Base-by-base conservation (phyloP, 257 asterid genomes). In the Solanum rostratum region DNA sequence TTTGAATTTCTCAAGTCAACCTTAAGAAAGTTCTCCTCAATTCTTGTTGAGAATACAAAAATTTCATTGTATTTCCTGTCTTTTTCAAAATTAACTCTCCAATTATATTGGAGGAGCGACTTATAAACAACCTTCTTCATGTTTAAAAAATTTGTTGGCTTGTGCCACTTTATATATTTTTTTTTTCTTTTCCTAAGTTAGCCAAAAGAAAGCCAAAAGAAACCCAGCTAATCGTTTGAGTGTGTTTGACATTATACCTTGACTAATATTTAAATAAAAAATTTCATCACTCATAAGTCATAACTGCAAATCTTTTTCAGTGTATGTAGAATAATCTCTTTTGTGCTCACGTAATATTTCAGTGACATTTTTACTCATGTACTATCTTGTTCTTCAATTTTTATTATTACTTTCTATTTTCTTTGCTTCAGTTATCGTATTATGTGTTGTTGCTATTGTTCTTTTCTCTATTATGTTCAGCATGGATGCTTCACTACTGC, bases 11-110 rank as follows among this genome's bases (percentile, higher is more conserved):
- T 52, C 69, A 83, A 79, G 70, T n/a, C 29, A 79, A 33, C 37
- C 20, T 76, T 62, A 81, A 83, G 84, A 74, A 83, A 63, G 4
- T 71, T 24, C 11, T 24, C 33, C 57, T 84, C 80, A 37, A 41
- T 84, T 81, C 30, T 37, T 86, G 57, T 69, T 20, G 33, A 84
- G 59, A 50, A 39, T 86, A 54, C 71, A 86, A 41, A 54, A 83
- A 37, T 45, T 84, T 66, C 41, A 84, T 79, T 39, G 41, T 37
- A 60, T 86, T 78, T 57, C 19, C 84, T n/a, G 41, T 74, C n/a
- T 86, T 86, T 76, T 84, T 27, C 50, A 84, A 84, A 50, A 84
- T 68, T 65, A 81, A 57, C 45, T 69, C 24, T 49, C 70, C 4
- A 2, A 70, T 33, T n/a, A 84, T 84, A 83, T 63, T 65, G 39